Base-by-base conservation (phyloP, 257 asterid genomes). In the Leptodermis oblonga region DNA sequence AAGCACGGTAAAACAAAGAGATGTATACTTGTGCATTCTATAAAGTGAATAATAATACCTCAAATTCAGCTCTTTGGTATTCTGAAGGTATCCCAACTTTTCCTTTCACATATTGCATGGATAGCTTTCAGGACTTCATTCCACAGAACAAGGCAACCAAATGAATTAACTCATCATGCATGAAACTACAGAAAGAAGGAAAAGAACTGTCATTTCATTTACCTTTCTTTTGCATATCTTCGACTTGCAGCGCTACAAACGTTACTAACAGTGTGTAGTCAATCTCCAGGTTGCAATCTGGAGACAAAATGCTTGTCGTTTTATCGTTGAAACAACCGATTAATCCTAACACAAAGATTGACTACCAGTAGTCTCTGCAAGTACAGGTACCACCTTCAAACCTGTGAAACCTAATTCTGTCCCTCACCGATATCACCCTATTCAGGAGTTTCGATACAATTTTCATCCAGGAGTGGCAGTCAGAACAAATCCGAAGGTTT, bases 401-500 rank as follows among this genome's bases (percentile, higher is more conserved):
- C 46, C 86, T 79, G 79, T 91, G 93, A 78, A 91, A 91, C 2
- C 97, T 88, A 59, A 82, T 72, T 68, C 96, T 81, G 70, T 91
- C 97, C 83, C 97, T 85, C 75, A 88, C 88, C 55, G 53, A 72
- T 72, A 88, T 80, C 8, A 85, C 85, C 82, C 97, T 76, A 31
- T 82, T 81, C 33, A 90, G 72, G 31, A 88, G 73, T 80, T 86
- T 84, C 0, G 97, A 84, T 25, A 84, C 84, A 36, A 87, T 67
- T 71, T 91, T 88, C 78, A 88, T 84, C 96, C 96, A 88, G 59
- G 79, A 51, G 52, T 91, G 97, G 76, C 96, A 91, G 79, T 91
- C 97, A 31, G 74, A 74, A 77, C 97, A 91, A 23, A 84, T 89
- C 11, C 96, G 89, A 53, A 91, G 83, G 62, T 91, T 91, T 62